These are phyloP conservation scores for Yamadazyma sp. DNA, from an alignment of 1,139 yeast species.

Conservation along the genomic window DNA sequence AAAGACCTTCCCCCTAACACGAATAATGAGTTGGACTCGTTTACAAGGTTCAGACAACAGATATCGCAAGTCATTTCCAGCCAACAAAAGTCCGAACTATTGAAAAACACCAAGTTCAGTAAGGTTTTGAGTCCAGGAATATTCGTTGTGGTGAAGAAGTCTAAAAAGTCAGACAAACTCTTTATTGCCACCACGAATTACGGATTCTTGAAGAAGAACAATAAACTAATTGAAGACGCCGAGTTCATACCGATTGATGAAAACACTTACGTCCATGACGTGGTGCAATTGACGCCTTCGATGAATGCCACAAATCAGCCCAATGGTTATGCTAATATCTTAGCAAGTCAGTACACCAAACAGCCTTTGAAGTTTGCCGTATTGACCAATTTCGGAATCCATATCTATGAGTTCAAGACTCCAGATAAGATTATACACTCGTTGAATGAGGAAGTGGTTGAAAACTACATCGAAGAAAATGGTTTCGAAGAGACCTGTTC, in stretches of 20 bases:
- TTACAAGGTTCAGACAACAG: conserved; percentile 45
- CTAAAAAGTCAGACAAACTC: conserved; percentile 49
- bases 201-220: conserved; percentile 73
- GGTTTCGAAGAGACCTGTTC: conserved; percentile 79
- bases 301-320: conserved; percentile 74
- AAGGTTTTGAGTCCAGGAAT: conserved; percentile 81
- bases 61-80: conserved; percentile 41
- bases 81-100: conserved; percentile 47
- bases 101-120: conserved; percentile 47
- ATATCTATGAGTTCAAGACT: conserved; percentile 72
- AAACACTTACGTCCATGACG: conserved; percentile 59
- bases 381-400: conserved; percentile 76
- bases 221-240: conserved; percentile 77
- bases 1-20: conserved; percentile 60
- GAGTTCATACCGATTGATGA: conserved; percentile 58
- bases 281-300: conserved; percentile 66
- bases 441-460: conserved; percentile 58
- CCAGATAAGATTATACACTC: conserved; percentile 77
- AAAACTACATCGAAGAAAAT: conserved; percentile 48
- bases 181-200: conserved; percentile 83
- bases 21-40: conserved; percentile 48
- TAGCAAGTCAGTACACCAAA: conserved; percentile 78
- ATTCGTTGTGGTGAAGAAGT: conserved; percentile 53
- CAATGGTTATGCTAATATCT: conserved; percentile 76
- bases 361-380: conserved; percentile 72